A percentile compares a stretch with the other conserved stretches of the same genome.
phyloP scores from a whole-genome alignment of 2,329 filamentous ascomycete species.

The Pezicula carpinea region DNA sequence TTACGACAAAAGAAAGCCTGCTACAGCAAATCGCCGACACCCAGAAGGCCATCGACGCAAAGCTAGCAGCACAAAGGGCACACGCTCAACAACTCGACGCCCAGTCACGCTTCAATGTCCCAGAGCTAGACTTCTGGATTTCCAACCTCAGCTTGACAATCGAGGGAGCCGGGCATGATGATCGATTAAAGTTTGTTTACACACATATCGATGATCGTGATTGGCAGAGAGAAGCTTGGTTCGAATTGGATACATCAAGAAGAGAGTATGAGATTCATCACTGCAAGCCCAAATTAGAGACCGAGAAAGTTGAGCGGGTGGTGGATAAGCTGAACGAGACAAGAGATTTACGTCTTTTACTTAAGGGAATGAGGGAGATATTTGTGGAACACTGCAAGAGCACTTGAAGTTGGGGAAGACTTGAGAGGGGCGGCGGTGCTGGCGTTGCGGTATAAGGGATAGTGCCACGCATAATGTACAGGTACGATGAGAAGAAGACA shows the following conservation, averaged over 20 bases:
- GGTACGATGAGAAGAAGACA: too few species aligned
- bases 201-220: conserved; percentile 81
- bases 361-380: conserved; percentile 79
- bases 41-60: conserved; percentile 64
- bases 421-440: not conserved
- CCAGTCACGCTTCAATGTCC: conserved; percentile 83
- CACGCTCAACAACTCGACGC: conserved; percentile 72
- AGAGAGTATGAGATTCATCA: conserved; percentile 82
- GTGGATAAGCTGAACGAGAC: conserved; percentile 78
- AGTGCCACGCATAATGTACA: not conserved
- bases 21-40: conserved; percentile 60
- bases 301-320: conserved; percentile 71
- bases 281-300: conserved; percentile 76
- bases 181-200: conserved; percentile 86
- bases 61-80: conserved; percentile 65
- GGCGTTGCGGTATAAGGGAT: not conserved
- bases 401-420: not conserved
- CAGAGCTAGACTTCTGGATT: conserved; percentile 95
- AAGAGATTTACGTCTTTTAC: conserved; percentile 63
- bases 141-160: conserved; percentile 83
- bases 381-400: conserved; percentile 52
- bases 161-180: conserved; percentile 79
- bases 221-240: conserved; percentile 87
- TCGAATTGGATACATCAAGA: conserved; percentile 78
- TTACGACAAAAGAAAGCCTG: conserved; percentile 50